Base-by-base conservation (phyloP, 176 grass and related monocot species). In the Zoysia pacifica region DNA sequence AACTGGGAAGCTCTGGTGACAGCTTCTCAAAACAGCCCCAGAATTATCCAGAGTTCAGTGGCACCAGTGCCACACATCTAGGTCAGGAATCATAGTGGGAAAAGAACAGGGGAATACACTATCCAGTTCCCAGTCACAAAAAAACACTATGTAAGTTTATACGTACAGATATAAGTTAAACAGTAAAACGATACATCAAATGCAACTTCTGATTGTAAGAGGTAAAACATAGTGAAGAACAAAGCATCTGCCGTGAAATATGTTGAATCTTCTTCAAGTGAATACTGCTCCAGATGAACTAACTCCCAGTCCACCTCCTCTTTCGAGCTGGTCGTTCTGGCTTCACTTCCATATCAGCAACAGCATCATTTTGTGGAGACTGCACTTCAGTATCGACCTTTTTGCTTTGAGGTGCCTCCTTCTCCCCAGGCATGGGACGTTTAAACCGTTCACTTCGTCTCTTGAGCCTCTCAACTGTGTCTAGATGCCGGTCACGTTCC, bases 391-490 rank as follows among this genome's bases (percentile, higher is more conserved):
- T 79, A 66, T 99, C 97, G 42, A 75, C 48, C 61, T 87, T 89
- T 82, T 83, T 93, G 79, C 41, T 79, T 50, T 73, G 79, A 14
- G 72, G 54, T 39, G 35, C 61, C 74, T 99, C 97, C 84, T 95
- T 93, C 86, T 99, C 97, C 2, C 88, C 86, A 52, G 84, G 93
- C 97, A 99, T 95, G 18, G 97, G 97, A 82, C 93, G 88, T 73
- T 99, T 99, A 75, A 99, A 99, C 43, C 97, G 90, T 83, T 99
- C 97, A 70, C 97, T 99, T 59, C 97, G 81, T 65, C 90, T 89
- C 82, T 95, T 99, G 19, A 99, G 88, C 81, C 88, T 93, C 74
- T 94, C 96, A 12, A 95, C 90, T 35, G 95, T 98, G 82, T 98
- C 95, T 62, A 94, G 84, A 81, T 94, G 92, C n/a, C 83, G 87